Conservation (phyloP, 371 early-diverging fungal genomes). For the Quaeritorhiza haematococci region DNA sequence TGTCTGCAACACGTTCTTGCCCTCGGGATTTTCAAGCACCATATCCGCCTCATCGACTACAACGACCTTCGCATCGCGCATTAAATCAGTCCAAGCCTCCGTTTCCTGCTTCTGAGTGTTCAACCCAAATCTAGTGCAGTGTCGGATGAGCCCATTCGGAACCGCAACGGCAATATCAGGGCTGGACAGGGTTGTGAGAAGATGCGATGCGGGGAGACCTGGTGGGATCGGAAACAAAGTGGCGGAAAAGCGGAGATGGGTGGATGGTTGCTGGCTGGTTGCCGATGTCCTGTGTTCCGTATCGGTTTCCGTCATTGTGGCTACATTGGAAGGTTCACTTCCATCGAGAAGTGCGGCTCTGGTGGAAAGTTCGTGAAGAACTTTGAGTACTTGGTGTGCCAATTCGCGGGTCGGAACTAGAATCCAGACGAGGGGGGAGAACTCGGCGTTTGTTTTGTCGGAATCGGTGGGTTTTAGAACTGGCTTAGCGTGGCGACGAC, state of each 20-base stretch:
- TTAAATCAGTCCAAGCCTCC: neutral
- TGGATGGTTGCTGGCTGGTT: no score
- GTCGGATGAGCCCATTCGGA: neutral
- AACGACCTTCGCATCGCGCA: neutral
- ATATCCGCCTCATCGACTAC: constrained; percentile 13
- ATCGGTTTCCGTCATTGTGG: no score
- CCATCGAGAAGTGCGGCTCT: no score
- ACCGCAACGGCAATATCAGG: constrained; percentile 11
- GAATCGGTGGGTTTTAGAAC: no score
- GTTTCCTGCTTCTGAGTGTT: no score
- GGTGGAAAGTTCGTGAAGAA: neutral
- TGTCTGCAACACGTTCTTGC: no score
- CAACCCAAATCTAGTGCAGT: no score
- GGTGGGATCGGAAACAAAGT: constrained; percentile 7
- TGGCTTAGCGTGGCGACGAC: no score
- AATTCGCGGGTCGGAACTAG: constrained; percentile 7
- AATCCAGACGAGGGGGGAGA: constrained; percentile 6
- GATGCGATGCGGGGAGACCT: neutral
- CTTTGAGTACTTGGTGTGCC: neutral
- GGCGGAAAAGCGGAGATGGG: neutral
- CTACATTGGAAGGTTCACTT: no score
- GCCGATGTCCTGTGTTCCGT: no score
- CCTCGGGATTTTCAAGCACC: no score
- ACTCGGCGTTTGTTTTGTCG: neutral
- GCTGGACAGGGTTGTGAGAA: no score